Base-by-base conservation (phyloP, 768 basidiomycete species). In the Lactifluus echinatus region DNA sequence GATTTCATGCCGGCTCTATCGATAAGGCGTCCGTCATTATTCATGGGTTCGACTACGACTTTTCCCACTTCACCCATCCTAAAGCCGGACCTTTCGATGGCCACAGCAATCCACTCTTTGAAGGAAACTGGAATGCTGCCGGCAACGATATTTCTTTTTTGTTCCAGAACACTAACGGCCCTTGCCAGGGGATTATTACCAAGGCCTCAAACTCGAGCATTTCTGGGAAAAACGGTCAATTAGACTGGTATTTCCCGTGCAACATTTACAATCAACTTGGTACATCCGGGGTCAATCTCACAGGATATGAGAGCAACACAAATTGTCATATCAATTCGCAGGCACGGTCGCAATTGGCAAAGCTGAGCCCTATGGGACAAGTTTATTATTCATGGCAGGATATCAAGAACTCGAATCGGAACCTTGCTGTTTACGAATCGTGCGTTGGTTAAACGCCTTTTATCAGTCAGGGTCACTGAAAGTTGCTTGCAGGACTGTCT, bases 211-310 rank as follows among this genome's bases (percentile, higher is more conserved):
- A 79, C 44, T 87, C 88, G 7, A 79, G 78, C 54, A 95, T 97
- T 65, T 75, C 81, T 3, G 80, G 81, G 33, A 78, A 68, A 7
- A 82, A 82, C 31, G 72, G 74, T 49, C 67, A 74, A 46, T 70
- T 93, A 65, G 88, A 90, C 60, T 98, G 94, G 94, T 97, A 97
- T 70, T 96, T 98, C 72, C 96, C 96, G 1, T 99, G 96, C 77
- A 98, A 99, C 66, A 72, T 95, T 44, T 87, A 77, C 74, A 79
- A 82, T 63, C 93, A 94, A 71, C 76, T 76, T 62, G 83, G 85
- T 5, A 81, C 68, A 11, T 72, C 73, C 3, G 73, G 76, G 1
- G 75, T 76, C 60, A 94, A 97, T 68, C 60, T 78, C 26, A 88
- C 89, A 1, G 79, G 75, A 33, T 93, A 93, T 65, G 82, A 80